phyloP scores from a whole-genome alignment of 805 yeast species.

The Cyberlindnera maritima region DNA sequence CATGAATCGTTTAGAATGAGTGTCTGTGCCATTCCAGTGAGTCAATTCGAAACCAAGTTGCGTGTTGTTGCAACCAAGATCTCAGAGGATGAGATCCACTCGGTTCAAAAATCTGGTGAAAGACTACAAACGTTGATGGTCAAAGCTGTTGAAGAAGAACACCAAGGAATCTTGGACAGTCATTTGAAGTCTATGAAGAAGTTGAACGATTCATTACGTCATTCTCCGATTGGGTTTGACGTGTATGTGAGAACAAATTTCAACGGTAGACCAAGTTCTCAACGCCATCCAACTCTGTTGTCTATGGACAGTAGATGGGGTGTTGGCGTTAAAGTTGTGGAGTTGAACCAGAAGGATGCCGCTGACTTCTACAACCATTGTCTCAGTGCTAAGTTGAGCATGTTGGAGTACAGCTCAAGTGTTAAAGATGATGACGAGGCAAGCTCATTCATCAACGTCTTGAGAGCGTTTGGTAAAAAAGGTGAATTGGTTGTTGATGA shows the following conservation, averaged over 20 bases:
- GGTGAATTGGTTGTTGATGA: conserved; percentile 21
- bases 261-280: conserved; percentile 29
- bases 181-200: conserved; percentile 21
- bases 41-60: conserved; percentile 28
- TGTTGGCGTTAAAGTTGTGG: conserved; percentile 28
- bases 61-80: conserved; percentile 35
- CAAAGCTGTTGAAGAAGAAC: conserved; percentile 7
- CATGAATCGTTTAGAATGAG: conserved; percentile 38
- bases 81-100: conserved; percentile 26
- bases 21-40: conserved; percentile 18
- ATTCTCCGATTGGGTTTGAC: conserved; percentile 36
- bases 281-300: conserved; percentile 24
- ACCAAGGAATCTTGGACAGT: conserved; percentile 12
- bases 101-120: conserved; percentile 20
- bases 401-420: conserved; percentile 26
- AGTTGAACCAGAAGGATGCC: conserved; percentile 22
- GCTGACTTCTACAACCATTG: conserved; percentile 21
- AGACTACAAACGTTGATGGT: conserved; percentile 13
- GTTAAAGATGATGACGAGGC: conserved; percentile 20
- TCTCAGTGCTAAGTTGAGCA: conserved; percentile 25
- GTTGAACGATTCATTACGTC: conserved; percentile 21
- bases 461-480: conserved; percentile 30
- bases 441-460: conserved; percentile 19
- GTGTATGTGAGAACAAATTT: conserved; percentile 35
- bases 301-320: conserved; percentile 33